phyloP scores from a whole-genome alignment of 2,329 filamentous ascomycete species.

The Pseudocercospora ulei region DNA sequence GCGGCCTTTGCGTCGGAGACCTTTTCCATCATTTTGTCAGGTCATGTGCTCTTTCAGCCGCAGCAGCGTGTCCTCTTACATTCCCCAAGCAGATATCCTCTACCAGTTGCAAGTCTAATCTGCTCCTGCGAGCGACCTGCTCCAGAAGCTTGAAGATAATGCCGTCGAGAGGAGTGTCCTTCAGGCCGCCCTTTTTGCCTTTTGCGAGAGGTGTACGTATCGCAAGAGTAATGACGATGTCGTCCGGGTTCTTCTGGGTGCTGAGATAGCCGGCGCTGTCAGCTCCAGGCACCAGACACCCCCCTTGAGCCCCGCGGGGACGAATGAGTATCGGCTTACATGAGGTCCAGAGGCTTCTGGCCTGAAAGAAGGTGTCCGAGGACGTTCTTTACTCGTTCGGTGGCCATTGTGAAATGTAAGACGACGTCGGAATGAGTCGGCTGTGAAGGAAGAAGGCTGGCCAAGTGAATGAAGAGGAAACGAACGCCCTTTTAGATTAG shows the following conservation, averaged over 20 bases:
- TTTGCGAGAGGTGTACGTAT: slow-evolving; percentile 84
- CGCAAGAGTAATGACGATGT: slow-evolving; percentile 91
- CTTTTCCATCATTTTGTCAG: slow-evolving; percentile 38
- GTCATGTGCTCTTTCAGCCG: neutral
- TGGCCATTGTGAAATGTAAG: slow-evolving; percentile 55
- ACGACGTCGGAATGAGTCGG: no score
- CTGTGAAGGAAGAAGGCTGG: no score
- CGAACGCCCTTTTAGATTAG: no score
- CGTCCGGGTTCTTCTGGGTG: slow-evolving; percentile 65
- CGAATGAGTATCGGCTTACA: slow-evolving; percentile 50
- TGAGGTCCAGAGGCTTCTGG: slow-evolving; percentile 58
- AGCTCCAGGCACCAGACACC: slow-evolving; percentile 3
- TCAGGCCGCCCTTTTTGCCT: slow-evolving; percentile 84
- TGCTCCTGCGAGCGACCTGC: slow-evolving; percentile 39
- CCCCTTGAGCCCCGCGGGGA: slow-evolving; percentile 48
- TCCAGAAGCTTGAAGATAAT: slow-evolving; percentile 75
- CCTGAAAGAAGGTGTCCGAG: slow-evolving; percentile 70
- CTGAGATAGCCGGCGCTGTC: slow-evolving; percentile 11
- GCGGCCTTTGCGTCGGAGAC: slow-evolving; percentile 76
- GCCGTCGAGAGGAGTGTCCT: slow-evolving; percentile 85
- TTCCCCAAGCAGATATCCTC: slow-evolving; percentile 84
- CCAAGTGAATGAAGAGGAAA: no score
- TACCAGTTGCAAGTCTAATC: slow-evolving; percentile 33
- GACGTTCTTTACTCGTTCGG: slow-evolving; percentile 77
- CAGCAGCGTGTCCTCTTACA: slow-evolving; percentile 43